Percentiles rank a stretch among this genome's conserved stretches.
phyloP scores from a whole-genome alignment of 805 yeast species.

The Nakazawaea pomicola region DNA sequence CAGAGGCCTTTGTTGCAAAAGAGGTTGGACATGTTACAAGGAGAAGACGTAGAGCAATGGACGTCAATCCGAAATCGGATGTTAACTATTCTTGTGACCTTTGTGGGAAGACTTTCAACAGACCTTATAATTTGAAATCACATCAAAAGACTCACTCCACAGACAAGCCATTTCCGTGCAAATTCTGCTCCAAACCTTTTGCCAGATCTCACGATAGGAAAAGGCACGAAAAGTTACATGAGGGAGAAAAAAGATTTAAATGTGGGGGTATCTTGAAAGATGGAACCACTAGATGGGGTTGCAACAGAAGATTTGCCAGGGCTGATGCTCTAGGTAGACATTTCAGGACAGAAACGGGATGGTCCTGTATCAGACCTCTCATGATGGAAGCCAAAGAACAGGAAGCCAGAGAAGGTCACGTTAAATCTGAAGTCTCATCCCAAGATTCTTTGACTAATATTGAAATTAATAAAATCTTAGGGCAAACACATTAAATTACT shows the following conservation, averaged over 20 bases:
- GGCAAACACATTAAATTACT: not conserved
- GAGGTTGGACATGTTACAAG: slow-evolving; percentile 7
- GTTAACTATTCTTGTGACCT: slow-evolving; percentile 31
- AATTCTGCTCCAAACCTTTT: slow-evolving; percentile 60
- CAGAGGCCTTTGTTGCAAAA: slow-evolving; percentile 13
- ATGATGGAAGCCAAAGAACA: slow-evolving; percentile 43
- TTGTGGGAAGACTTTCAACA: slow-evolving; percentile 41
- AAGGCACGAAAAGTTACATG: slow-evolving; percentile 72
- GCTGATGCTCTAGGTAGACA: slow-evolving; percentile 77
- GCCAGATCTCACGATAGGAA: slow-evolving; percentile 75
- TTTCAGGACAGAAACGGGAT: slow-evolving; percentile 71
- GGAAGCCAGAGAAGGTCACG: not conserved
- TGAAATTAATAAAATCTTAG: slow-evolving; percentile 4
- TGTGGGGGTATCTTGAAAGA: slow-evolving; percentile 60
- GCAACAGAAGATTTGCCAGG: slow-evolving; percentile 68
- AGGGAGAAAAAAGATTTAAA: slow-evolving; percentile 63
- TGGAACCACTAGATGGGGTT: slow-evolving; percentile 64
- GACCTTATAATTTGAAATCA: slow-evolving; percentile 44
- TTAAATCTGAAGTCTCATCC: not conserved
- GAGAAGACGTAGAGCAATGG: not conserved
- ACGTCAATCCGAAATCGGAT: not conserved
- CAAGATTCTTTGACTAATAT: not conserved
- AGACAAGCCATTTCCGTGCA: slow-evolving; percentile 66
- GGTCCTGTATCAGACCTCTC: slow-evolving; percentile 60
- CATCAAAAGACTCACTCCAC: slow-evolving; percentile 53